Evolutionary conservation across 2,329 filamentous ascomycete species (phyloP), one percentile per base, ranked within the genome.

Genomic region (Fusarium sp.): DNA sequence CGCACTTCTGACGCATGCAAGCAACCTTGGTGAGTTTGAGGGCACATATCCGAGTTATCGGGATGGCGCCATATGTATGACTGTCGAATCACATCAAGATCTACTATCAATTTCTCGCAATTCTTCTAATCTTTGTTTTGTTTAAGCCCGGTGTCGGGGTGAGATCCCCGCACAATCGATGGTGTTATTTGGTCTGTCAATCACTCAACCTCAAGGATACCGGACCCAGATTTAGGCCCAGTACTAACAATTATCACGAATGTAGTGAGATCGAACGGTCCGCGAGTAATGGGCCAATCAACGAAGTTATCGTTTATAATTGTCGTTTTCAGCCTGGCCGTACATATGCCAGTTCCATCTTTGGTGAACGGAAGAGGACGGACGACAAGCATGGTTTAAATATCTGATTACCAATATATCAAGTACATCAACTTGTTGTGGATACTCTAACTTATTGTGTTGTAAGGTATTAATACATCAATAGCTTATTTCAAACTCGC

Each of bases 141-240:
- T 44, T 22, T 54, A 11, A 19, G 36, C 47, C 65, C 64, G 66
- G 64, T 64, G 56, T 66, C 61, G 66, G 64, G 56, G 51, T 51
- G 43, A 42, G 57, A 56, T 53, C 61, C 47, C 66, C 67, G 65
- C 67, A 57, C 29, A 28, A 15, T 43, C 67, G 67, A 70, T 70
- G 67, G 61, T 70, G 67, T 70, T 69, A 70, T 70, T 68, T 69
- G 45, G 67, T 50, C 62, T 57, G 58, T 68, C 58, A 53, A 70
- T 70, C 57, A 70, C 67, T 61, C 64, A 70, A 69, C 45, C n/a
- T 29, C 28, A 42, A 34, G 43, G 56, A 40, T 63, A 32, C 2
- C 7, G 25, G 10, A 39, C 26, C 28, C 32, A 51, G 42, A 44
- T 42, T 35, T 35, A 36, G 50, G 24, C 13, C 12, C 47, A 50